A percentile compares a stretch with the other conserved stretches of the same genome.
These are phyloP conservation scores for Cladosporium velox DNA, from an alignment of 2,329 filamentous ascomycete genomes.

Conservation along the genomic window DNA sequence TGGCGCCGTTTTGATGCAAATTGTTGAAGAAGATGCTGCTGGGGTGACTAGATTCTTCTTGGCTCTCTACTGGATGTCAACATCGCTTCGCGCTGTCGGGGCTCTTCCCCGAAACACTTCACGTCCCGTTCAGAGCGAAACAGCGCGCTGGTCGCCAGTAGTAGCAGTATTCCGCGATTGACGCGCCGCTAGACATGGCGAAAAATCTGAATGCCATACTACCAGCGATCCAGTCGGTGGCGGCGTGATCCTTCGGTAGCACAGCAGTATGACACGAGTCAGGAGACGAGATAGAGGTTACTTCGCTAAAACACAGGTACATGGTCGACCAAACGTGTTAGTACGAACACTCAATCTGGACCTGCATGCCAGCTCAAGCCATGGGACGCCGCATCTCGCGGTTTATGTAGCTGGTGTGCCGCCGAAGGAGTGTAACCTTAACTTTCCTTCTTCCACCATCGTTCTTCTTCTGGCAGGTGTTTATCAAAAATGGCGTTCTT, in stretches of 20 bases:
- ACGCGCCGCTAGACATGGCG: not conserved
- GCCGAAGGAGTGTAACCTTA: not conserved
- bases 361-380: slow-evolving; percentile 5
- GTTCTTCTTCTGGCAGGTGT: not conserved
- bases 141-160: not conserved
- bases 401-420: slow-evolving; percentile 1
- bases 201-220: not conserved
- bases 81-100: not conserved
- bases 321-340: not conserved
- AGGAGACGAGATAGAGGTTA: not conserved
- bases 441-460: not conserved
- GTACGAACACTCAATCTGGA: not conserved
- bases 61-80: not conserved
- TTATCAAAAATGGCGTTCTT: slow-evolving; percentile 18
- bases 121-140: not conserved
- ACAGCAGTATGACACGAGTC: not conserved
- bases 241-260: slow-evolving; percentile 7
- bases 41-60: not conserved
- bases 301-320: slow-evolving; percentile 6
- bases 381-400: not conserved
- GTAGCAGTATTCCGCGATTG: not conserved
- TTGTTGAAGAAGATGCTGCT: not conserved
- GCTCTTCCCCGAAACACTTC: not conserved
- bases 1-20: not conserved
- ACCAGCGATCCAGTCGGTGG: not conserved